These are phyloP conservation scores for Tylopilus plumbeoviolaceoides DNA, from an alignment of 768 basidiomycete species.

Conservation along the genomic window DNA sequence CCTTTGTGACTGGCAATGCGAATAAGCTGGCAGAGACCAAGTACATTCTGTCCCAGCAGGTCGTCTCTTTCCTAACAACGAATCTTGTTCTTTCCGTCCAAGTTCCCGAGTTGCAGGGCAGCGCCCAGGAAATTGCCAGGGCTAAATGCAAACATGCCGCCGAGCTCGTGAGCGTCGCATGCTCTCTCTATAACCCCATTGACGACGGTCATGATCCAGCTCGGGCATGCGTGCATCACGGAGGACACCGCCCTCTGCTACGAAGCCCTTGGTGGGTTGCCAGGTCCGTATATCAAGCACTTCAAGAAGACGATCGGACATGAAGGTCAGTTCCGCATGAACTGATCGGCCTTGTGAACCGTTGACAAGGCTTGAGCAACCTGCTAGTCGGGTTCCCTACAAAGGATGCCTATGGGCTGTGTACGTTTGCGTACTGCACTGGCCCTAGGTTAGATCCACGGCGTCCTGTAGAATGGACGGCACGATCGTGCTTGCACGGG, in stretches of 20 bases:
- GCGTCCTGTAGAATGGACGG: slow-evolving; percentile 81
- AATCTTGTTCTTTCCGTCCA: not conserved
- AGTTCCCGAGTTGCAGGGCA: slow-evolving; percentile 96
- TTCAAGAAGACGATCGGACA: slow-evolving; percentile 84
- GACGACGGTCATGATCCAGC: slow-evolving; percentile 19
- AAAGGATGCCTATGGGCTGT: slow-evolving; percentile 81
- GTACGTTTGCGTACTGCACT: slow-evolving; percentile 92
- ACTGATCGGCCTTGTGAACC: not conserved
- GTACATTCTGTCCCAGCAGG: slow-evolving; percentile 75
- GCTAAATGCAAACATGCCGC: slow-evolving; percentile 87
- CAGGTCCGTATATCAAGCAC: slow-evolving; percentile 96
- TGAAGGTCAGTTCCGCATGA: slow-evolving; percentile 49
- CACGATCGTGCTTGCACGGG: slow-evolving; percentile 79
- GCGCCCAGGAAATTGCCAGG: slow-evolving; percentile 82
- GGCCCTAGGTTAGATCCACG: slow-evolving; percentile 81
- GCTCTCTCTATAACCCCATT: not conserved
- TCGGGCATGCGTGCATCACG: slow-evolving; percentile 61
- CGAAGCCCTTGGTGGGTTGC: slow-evolving; percentile 83
- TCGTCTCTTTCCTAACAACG: slow-evolving; percentile 11
- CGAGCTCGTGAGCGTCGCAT: slow-evolving; percentile 52
- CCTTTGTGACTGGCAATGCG: slow-evolving; percentile 92
- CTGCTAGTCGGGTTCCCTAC: slow-evolving; percentile 74
- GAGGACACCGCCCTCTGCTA: slow-evolving; percentile 96
- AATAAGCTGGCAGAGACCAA: slow-evolving; percentile 90
- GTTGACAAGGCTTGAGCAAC: slow-evolving; percentile 63